These are phyloP conservation scores for Starmerella vaccinii DNA, from an alignment of 805 yeast species.

Conservation along the genomic window DNA sequence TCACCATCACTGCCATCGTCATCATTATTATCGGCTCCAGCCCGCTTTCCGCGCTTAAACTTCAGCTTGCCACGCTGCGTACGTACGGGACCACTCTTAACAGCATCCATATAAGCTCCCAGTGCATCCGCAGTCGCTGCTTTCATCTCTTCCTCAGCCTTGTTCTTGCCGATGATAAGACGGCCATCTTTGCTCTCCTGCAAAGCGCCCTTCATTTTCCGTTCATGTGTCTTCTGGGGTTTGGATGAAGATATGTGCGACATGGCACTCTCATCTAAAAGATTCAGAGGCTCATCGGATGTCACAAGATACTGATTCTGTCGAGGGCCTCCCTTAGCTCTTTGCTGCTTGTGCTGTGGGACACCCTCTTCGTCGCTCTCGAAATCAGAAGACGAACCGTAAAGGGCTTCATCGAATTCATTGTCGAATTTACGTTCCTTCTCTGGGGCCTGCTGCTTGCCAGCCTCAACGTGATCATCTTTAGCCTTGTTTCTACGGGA, in stretches of 20 bases:
- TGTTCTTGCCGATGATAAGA: conserved; percentile 48
- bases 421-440: conserved; percentile 50
- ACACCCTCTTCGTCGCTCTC: conserved; percentile 30
- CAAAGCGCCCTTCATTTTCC: conserved; percentile 27
- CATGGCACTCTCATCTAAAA: conserved; percentile 72
- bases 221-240: conserved; percentile 49
- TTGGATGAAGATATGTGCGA: conserved; percentile 82
- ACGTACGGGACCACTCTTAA: conserved; percentile 83
- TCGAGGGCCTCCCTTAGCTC: neutral
- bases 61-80: conserved; percentile 88
- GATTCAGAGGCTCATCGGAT: conserved; percentile 64
- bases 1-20: conserved; percentile 40
- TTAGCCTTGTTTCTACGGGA: conserved; percentile 55
- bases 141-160: conserved; percentile 29
- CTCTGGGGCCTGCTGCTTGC: conserved; percentile 29
- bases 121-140: conserved; percentile 43
- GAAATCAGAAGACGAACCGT: conserved; percentile 52
- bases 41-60: conserved; percentile 56
- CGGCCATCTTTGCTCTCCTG: conserved; percentile 49
- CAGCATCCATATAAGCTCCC: conserved; percentile 89
- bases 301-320: conserved; percentile 62
- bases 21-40: conserved; percentile 44
- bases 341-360: neutral
- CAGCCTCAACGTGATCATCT: conserved; percentile 27
- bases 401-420: conserved; percentile 86